Base-by-base conservation (phyloP, 495 filamentous ascomycete genomes). In the Neurospora sp. region DNA sequence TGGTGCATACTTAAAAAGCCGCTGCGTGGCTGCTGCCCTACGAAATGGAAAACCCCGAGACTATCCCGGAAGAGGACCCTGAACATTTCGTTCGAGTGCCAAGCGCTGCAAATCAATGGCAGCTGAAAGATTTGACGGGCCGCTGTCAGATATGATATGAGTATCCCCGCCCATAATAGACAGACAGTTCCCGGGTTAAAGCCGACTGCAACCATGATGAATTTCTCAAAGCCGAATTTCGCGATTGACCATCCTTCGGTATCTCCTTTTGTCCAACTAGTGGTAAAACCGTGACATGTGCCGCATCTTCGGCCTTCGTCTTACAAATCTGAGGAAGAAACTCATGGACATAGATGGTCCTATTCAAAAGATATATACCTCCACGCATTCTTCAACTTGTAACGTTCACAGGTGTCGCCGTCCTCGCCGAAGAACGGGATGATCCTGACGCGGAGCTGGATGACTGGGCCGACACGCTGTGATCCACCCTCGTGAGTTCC, bases 1-100 rank as follows among this genome's bases (percentile, higher is more conserved):
- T 18, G 27, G 53, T 61, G 18, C 40, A 16, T 10, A 9, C 20
- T 3, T 1, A 35, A 61, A 31, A 35, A 18, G 27, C 53, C 53
- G 53, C 53, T 61, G 53, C 53, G 14, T 16, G 35, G 14, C 22
- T 12, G 48, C 48, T 59, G 48, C 53, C 53, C 9, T 18, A 14
- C 20, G 69, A 61, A 59, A 35, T 40, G 40, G 9, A 38, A 40
- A 73, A 71, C 70, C 65, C 76, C 76, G 76, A 77, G 71, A 41
- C 61, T 72, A 74, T 71, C 65, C 75, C 75, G 74, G 45, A 20
- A 16, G 7, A 65, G 53, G 53, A 65, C 53, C 53, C 53, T 65
- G 53, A 65, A 35, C 14, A 18, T 14, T 27, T 65, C 27, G 7
- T 65, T 35, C 14, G 10, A 59, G 48, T 65, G 53, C 53, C 53